Conservation (phyloP, 106 monocot genomes). For the Platanthera zijinensis region DNA sequence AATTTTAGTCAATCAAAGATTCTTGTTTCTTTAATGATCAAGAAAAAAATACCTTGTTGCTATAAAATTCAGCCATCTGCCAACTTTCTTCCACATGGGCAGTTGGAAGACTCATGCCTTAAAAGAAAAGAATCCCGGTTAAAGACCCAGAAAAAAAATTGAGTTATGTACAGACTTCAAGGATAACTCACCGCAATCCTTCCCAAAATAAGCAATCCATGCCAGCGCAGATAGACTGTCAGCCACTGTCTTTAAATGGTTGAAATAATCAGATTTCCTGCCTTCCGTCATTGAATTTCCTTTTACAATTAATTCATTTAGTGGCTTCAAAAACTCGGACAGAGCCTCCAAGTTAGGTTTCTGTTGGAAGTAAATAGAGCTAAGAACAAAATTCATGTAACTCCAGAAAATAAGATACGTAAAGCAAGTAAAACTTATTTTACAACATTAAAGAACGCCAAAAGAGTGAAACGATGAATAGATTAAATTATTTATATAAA, state of each 20-base stretch:
- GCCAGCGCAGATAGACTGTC: slow-evolving; percentile 86
- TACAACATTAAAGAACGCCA: neutral
- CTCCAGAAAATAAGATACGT: neutral
- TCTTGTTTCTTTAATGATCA: neutral
- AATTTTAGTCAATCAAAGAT: neutral
- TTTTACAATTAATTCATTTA: slow-evolving; percentile 77
- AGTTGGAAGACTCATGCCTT: slow-evolving; percentile 90
- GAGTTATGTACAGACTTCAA: neutral
- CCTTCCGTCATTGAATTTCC: slow-evolving; percentile 87
- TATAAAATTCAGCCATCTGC: slow-evolving; percentile 99
- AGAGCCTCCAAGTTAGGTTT: slow-evolving; percentile 63
- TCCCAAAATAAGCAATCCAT: slow-evolving; percentile 92
- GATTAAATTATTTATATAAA: neutral
- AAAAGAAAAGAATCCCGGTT: neutral
- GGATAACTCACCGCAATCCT: slow-evolving; percentile 66
- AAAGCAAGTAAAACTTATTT: neutral
- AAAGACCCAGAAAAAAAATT: neutral
- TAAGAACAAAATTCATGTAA: neutral
- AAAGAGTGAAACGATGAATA: neutral
- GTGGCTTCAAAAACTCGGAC: slow-evolving; percentile 75
- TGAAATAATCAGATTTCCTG: slow-evolving; percentile 70
- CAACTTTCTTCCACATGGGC: slow-evolving; percentile 98
- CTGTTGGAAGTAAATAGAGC: slow-evolving; percentile 28
- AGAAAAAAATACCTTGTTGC: slow-evolving; percentile 62
- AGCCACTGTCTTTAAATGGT: slow-evolving; percentile 72